Evolutionary conservation across 1,139 yeast species (phyloP).

Genomic region (Lodderomyces margitis): DNA sequence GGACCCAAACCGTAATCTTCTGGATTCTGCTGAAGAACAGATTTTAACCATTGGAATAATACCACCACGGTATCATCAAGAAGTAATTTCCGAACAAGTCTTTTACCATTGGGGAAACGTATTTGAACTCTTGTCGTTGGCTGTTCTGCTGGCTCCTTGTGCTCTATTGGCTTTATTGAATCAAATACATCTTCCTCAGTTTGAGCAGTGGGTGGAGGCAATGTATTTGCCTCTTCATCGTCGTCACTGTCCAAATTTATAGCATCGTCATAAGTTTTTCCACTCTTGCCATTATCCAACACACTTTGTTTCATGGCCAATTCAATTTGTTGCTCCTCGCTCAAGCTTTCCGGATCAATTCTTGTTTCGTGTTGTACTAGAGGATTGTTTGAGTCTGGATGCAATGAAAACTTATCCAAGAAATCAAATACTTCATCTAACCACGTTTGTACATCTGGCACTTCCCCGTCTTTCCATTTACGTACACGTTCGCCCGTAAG

Average conservation of each 20-base stretch:
- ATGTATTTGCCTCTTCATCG: conserved; percentile 17
- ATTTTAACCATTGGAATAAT: conserved; percentile 48
- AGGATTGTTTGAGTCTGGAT: conserved; percentile 68
- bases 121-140: conserved; percentile 79
- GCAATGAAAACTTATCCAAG: conserved; percentile 62
- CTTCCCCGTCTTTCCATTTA: conserved; percentile 61
- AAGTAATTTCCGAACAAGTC: conserved; percentile 73
- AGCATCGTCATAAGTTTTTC: conserved; percentile 25
- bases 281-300: conserved; percentile 15
- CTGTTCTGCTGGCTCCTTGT: conserved; percentile 57
- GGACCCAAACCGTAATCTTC: conserved; percentile 47
- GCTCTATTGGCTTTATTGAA: conserved; percentile 45
- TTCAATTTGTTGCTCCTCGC: conserved; percentile 85
- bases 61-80: conserved; percentile 51
- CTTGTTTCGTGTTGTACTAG: conserved; percentile 52
- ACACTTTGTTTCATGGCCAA: conserved; percentile 73
- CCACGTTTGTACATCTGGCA: conserved; percentile 60
- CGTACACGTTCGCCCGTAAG: conserved; percentile 88
- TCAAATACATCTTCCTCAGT: conserved; percentile 29
- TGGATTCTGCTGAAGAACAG: conserved; percentile 50
- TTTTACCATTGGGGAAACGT: conserved; percentile 80
- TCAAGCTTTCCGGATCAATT: conserved; percentile 59
- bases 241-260: conserved; percentile 25
- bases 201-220: too few species aligned
- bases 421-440: conserved; percentile 58